phyloP scores from a whole-genome alignment of 2,329 filamentous ascomycete genomes.

The Aspergillus luchuensis region DNA sequence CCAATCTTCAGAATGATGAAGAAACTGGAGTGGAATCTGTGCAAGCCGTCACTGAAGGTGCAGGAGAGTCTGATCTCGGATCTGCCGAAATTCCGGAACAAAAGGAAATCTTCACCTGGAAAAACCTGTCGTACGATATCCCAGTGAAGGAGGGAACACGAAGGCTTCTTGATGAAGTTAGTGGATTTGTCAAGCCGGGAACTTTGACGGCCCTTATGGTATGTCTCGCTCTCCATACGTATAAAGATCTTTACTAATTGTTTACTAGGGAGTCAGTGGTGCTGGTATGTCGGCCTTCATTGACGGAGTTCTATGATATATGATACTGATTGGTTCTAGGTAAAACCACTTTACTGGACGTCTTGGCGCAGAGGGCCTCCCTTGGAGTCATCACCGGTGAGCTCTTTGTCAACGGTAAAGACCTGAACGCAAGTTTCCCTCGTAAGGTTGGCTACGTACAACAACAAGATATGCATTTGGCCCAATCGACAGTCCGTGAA shows the following conservation, averaged over 20 bases:
- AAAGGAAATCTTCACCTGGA: slow-evolving; percentile 79
- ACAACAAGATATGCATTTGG: slow-evolving; percentile 74
- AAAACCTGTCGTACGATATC: slow-evolving; percentile 75
- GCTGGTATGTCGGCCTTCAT: slow-evolving; percentile 42
- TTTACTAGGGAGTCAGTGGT: slow-evolving; percentile 54
- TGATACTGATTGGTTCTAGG: not conserved
- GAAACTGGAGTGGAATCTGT: slow-evolving; percentile 7
- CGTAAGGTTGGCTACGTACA: slow-evolving; percentile 66
- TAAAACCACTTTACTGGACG: slow-evolving; percentile 62
- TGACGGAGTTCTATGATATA: no score
- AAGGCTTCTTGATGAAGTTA: slow-evolving; percentile 57
- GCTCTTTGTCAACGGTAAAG: slow-evolving; percentile 64
- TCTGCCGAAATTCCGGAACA: slow-evolving; percentile 43
- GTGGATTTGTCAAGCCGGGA: slow-evolving; percentile 56
- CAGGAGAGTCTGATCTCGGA: not conserved
- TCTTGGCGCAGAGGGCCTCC: slow-evolving; percentile 57
- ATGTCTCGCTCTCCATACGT: not conserved
- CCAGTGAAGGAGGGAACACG: slow-evolving; percentile 72
- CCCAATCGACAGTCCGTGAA: slow-evolving; percentile 81
- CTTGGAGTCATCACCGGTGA: slow-evolving; percentile 65
- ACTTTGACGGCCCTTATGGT: slow-evolving; percentile 57
- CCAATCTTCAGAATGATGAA: not conserved
- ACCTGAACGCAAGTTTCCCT: slow-evolving; percentile 58
- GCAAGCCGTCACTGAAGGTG: not conserved
- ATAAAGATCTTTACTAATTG: not conserved